These are phyloP conservation scores for Cladosporium austrohemisphaericum DNA, from an alignment of 2,329 filamentous ascomycete species.

Conservation along the genomic window DNA sequence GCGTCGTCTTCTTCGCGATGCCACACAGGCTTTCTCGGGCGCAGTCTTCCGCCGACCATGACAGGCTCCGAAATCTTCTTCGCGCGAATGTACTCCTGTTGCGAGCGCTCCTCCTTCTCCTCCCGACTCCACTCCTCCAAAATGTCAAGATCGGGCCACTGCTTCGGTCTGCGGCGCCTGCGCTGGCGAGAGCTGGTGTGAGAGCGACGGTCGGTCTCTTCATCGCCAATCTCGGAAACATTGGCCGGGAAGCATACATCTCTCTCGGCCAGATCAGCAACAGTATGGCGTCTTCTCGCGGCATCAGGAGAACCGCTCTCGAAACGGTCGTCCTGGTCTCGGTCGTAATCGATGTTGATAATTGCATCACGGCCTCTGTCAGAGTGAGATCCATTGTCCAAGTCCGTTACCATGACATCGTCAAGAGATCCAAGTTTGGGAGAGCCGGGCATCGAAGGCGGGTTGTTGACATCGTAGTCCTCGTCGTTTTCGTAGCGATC, in stretches of 20 bases:
- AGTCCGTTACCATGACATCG: conserved; percentile 66
- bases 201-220: conserved; percentile 33
- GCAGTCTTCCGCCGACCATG: conserved; percentile 81
- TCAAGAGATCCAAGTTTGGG: conserved; percentile 55
- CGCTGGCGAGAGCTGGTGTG: conserved; percentile 19
- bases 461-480: conserved; percentile 63
- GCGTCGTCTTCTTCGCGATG: conserved; percentile 83
- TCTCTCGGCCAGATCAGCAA: conserved; percentile 65
- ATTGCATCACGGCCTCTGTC: conserved; percentile 45
- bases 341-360: conserved; percentile 48
- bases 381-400: conserved; percentile 42
- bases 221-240: conserved; percentile 72
- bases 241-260: conserved; percentile 91
- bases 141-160: conserved; percentile 81
- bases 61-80: conserved; percentile 94
- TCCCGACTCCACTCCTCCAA: conserved; percentile 86
- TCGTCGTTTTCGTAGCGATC: conserved; percentile 24
- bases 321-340: conserved; percentile 16
- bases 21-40: conserved; percentile 75
- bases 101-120: conserved; percentile 79
- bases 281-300: conserved; percentile 46
- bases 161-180: conserved; percentile 59
- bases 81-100: conserved; percentile 68
- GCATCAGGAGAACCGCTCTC: conserved; percentile 35
- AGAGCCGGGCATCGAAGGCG: conserved; percentile 59